phyloP scores from a whole-genome alignment of 345 rosid species.

The Eucalyptus coolabah region DNA sequence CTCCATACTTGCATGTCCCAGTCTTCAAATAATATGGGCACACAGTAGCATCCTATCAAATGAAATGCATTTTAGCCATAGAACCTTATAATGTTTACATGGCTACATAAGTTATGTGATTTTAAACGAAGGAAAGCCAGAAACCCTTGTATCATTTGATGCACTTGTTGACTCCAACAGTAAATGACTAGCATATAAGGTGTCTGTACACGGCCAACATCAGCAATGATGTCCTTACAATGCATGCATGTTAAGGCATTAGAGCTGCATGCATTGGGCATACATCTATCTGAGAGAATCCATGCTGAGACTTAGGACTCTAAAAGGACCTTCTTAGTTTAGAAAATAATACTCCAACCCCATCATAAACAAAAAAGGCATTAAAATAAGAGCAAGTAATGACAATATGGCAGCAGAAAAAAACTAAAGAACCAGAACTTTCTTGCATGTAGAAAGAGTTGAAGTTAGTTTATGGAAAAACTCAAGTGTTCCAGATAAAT shows the following conservation, averaged over 20 bases:
- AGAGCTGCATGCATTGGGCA: neutral
- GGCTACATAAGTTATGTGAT: neutral
- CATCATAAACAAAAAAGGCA: neutral
- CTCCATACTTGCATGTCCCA: constrained; percentile 80
- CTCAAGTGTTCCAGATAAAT: neutral
- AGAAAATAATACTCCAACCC: neutral
- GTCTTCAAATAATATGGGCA: constrained; percentile 97
- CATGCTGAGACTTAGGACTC: neutral
- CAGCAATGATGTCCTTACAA: neutral
- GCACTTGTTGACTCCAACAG: neutral
- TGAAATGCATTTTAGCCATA: neutral
- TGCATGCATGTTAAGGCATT: neutral
- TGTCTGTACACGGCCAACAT: neutral
- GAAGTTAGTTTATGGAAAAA: neutral
- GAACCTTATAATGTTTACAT: neutral
- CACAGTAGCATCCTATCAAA: constrained; percentile 48
- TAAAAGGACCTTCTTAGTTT: neutral
- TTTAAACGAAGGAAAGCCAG: neutral
- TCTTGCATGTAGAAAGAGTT: neutral
- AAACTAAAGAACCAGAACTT: neutral
- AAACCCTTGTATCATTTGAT: neutral
- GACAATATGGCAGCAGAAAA: neutral
- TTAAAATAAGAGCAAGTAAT: neutral
- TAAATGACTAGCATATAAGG: neutral
- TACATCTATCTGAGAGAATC: neutral